Percentiles rank a stretch among this genome's conserved stretches.
phyloP scores from a whole-genome alignment of 371 early-diverging fungal species.

The Massospora cicadina region DNA sequence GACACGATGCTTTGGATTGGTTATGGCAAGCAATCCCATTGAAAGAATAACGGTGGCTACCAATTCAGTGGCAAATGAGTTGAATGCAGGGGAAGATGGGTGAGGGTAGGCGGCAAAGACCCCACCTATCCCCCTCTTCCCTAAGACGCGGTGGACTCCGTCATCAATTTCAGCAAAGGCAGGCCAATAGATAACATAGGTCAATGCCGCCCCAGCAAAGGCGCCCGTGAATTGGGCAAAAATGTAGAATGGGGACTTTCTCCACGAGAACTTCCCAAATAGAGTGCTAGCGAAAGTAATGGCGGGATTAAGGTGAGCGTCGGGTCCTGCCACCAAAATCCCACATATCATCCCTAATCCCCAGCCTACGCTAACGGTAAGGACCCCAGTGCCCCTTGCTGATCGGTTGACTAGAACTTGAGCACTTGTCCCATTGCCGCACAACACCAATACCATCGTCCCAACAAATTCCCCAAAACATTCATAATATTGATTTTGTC shows the following conservation, averaged over 20 bases:
- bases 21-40: constrained; percentile 44
- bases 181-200: constrained; percentile 19
- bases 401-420: constrained; percentile 18
- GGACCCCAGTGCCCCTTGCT: constrained; percentile 13
- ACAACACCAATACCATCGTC: constrained; percentile 44
- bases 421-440: constrained; percentile 46
- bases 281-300: constrained; percentile 47
- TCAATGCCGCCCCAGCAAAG: constrained; percentile 44
- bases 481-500: no score
- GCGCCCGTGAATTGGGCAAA: constrained; percentile 44
- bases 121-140: constrained; percentile 32
- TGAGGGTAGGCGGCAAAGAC: constrained; percentile 52
- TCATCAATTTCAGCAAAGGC: constrained; percentile 48
- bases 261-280: constrained; percentile 45
- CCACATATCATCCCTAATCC: constrained; percentile 36
- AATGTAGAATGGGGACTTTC: constrained; percentile 35
- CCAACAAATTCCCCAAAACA: constrained; percentile 67
- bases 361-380: constrained; percentile 31
- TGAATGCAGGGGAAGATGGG: constrained; percentile 30
- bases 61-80: constrained; percentile 46
- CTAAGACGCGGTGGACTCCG: constrained; percentile 25
- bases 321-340: constrained; percentile 50
- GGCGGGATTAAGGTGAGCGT: constrained; percentile 67
- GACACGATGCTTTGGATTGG: constrained; percentile 33
- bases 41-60: constrained; percentile 52